Base-by-base conservation (phyloP, 352 stramenopile species). In the Phytophthora niederhauseri region DNA sequence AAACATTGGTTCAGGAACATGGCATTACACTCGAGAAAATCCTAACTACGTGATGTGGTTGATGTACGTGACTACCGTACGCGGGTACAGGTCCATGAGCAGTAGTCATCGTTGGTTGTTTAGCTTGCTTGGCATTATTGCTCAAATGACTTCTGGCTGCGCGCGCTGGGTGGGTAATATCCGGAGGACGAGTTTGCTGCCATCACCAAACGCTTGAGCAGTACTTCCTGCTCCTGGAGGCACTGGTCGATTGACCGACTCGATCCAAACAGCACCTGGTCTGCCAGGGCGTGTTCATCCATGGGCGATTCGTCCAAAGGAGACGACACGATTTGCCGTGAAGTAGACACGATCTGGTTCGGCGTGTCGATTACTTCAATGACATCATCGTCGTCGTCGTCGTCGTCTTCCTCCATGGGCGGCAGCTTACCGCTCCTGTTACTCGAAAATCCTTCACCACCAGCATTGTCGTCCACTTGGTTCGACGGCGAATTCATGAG, bases 171-270 rank as follows among this genome's bases (percentile, higher is more conserved):
- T 6, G 66, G 66, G 24, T 74, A 60, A 61, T 79, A 81, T 28
- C 76, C 76, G 15, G 57, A 31, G 4, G 73, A 72, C 14, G 62
- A 72, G 34, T 69, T 83, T 5, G 76, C 76, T 22, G 76, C 70
- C 73, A 80, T 78, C 20, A 80, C 70, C 2, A 80, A 22, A 17
- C 51, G 61, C 53, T 80, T 72, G 26, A 81, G 38, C 14, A 81
- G 41, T 17, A 74, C 53, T 57, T 81, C 74, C 38, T 81, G 74
- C 43, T 81, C 74, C 8, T 77, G 66, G 24, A 81, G 63, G 26
- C 74, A 66, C 70, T 81, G 74, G 17, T 76, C 70, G 15, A 81
- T 76, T 46, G 54, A 66, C 38, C 63, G 64, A 46, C 46, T 48
- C 11, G 63, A 75, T 30, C 62, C 58, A 28, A 74, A 77, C 48